Conservation (phyloP, 179 eudicot genomes). For the Nepenthes alata region DNA sequence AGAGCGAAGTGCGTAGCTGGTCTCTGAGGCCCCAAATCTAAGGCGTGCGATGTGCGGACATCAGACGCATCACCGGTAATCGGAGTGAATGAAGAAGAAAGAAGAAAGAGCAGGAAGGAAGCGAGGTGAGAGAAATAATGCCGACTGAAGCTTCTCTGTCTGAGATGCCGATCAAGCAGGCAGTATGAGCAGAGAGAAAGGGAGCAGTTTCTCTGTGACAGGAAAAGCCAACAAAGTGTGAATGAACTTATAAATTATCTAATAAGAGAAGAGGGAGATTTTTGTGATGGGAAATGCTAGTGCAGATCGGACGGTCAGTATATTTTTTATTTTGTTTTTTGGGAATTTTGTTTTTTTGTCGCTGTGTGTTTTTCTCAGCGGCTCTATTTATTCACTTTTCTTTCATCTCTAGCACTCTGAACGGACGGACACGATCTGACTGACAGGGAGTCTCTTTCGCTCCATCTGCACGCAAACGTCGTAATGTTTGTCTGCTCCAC, state of each 20-base stretch:
- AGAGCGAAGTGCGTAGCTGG: too few species aligned
- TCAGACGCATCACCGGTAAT: too few species aligned
- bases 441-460: conserved; percentile 4
- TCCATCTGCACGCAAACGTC: conserved; percentile 21
- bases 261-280: not conserved
- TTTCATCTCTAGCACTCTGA: conserved; percentile 1
- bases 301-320: not conserved
- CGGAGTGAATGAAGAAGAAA: too few species aligned
- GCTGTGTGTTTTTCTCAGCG: not conserved
- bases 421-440: conserved; percentile 20
- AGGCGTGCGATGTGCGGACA: too few species aligned
- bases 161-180: not conserved
- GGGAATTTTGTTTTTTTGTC: not conserved
- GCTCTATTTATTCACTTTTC: not conserved
- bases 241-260: not conserved
- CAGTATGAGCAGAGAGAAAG: not conserved
- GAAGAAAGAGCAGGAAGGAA: too few species aligned
- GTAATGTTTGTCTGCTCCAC: conserved; percentile 21
- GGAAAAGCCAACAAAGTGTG: conserved; percentile 4
- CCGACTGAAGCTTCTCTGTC: conserved; percentile 1
- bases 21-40: too few species aligned
- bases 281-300: too few species aligned
- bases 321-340: not conserved
- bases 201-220: not conserved
- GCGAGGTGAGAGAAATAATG: too few species aligned